Percentiles rank a stretch among this genome's conserved stretches.
These are phyloP conservation scores for Globisporangium carolinianum DNA, from an alignment of 352 stramenopile species.

Conservation along the genomic window DNA sequence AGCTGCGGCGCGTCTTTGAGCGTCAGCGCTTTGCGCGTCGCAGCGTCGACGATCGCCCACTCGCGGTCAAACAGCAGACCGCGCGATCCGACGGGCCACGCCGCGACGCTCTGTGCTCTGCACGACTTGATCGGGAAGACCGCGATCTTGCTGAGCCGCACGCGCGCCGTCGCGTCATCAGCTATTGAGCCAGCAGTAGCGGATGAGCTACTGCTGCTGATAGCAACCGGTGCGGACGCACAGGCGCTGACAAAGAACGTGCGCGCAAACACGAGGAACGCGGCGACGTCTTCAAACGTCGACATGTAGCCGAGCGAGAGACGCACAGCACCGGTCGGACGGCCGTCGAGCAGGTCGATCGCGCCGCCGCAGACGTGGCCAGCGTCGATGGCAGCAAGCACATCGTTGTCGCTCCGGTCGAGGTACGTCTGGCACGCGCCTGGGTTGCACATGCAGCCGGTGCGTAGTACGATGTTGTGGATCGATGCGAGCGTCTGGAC, in stretches of 20 bases:
- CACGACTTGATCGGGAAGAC: slow-evolving; percentile 81
- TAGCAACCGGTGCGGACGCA: slow-evolving; percentile 5
- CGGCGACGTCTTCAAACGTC: slow-evolving; percentile 53
- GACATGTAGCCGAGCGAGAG: slow-evolving; percentile 77
- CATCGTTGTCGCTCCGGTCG: slow-evolving; percentile 34
- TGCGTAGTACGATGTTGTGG: slow-evolving; percentile 63
- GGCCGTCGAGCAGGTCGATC: slow-evolving; percentile 56
- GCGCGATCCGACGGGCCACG: slow-evolving; percentile 53
- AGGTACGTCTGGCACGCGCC: slow-evolving; percentile 68
- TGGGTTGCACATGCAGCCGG: slow-evolving; percentile 78
- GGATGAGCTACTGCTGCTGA: neutral
- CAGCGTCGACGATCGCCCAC: slow-evolving; percentile 64
- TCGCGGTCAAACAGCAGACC: slow-evolving; percentile 67
- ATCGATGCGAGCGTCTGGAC: slow-evolving; percentile 61
- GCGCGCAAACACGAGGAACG: slow-evolving; percentile 39
- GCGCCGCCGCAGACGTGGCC: slow-evolving; percentile 68
- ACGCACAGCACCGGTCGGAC: slow-evolving; percentile 60
- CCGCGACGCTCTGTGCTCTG: slow-evolving; percentile 38
- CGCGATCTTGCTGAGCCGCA: slow-evolving; percentile 42
- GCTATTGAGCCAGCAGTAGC: slow-evolving; percentile 1
- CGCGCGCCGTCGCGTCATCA: no score
- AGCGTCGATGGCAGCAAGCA: slow-evolving; percentile 44
- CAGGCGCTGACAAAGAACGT: slow-evolving; percentile 55
- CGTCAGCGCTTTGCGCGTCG: slow-evolving; percentile 35
- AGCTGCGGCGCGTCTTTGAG: slow-evolving; percentile 54